Evolutionary conservation across 2,329 filamentous ascomycete genomes (phyloP), one percentile per base, ranked within the genome.

Genomic region (Fusarium poae): DNA sequence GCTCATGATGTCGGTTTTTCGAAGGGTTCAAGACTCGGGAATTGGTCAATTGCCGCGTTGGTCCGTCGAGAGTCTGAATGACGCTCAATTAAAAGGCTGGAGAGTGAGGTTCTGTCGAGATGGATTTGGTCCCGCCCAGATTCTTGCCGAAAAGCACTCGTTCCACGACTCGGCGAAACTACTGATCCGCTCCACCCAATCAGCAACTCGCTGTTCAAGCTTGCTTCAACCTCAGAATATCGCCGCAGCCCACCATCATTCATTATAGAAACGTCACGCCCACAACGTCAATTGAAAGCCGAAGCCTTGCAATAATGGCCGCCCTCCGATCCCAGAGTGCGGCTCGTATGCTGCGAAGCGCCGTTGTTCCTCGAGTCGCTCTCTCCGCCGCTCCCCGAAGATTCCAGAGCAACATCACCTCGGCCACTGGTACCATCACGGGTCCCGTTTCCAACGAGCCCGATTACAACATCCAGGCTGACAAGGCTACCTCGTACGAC

Each of bases 401-500:
- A 77, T 84, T 84, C 76, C 83, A 88, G 76, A 86, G 86, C 83
- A 78, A 81, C 65, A 74, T 84, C 63, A 81, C 84, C 43, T 78
- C 83, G 39, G 75, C 82, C 49, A 77, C 80, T 67, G 74, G 79
- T 62, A 78, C 75, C 68, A 77, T 78, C 55, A 77, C 79, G 67
- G 77, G 75, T 65, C 80, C 77, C 60, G 72, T 72, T 70, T 84
- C 83, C 71, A 92, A 96, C 79, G 86, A 92, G 74, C 93, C 93
- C 65, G 91, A 97, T 78, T 97, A 97, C 79, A 86, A 87, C 71
- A 91, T 91, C 43, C 89, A 89, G 51, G 86, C 92, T 74, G 95
- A 98, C 81, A 94, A 94, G 82, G 92, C 92, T 68, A 97, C 93
- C 70, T 97, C 94, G 94, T 97, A 87, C 73, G 80, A 60, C 35